Base-by-base conservation (phyloP, 768 basidiomycete species). In the Filobasidium floriforme region DNA sequence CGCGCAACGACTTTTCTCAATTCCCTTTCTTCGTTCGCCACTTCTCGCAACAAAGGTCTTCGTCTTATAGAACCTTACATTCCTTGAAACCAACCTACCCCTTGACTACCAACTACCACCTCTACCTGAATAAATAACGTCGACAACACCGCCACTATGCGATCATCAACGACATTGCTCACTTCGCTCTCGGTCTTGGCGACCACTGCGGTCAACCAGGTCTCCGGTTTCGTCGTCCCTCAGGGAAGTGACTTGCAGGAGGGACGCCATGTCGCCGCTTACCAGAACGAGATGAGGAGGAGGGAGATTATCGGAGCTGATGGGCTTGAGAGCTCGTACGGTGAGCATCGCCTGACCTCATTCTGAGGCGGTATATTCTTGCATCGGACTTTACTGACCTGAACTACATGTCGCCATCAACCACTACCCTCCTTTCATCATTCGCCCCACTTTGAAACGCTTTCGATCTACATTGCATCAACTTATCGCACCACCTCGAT, bases 271-370 rank as follows among this genome's bases (percentile, higher is more conserved):
- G 46, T 49, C 5, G 46, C 46, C 22, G 46, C 46, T 14, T 57
- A 57, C 29, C 54, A 57, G 26, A 57, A 57, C 54, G 24, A 57
- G 54, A 57, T 57, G 54, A 57, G 54, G 54, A 66, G 49, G 59
- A 43, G 65, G 10, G 65, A 59, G 29, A 66, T 66, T 60, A 55
- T 66, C 49, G 26, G 51, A n/a, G 51, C 60, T 1, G 41, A 28
- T 9, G 54, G 59, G 18, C 24, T 65, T 24, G 60, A 65, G 22
- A 24, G 41, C 11, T 46, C 41, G 26, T 65, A 65, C 60, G 64
- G 64, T 46, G 26, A 65, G 64, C 60, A 37, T 37, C 32, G 9
- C 55, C 63, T 51, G 12, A 51, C 19, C 24, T 59, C 28, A n/a
- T 59, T n/a, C 18, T 37, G 32, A 9, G 32, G 3, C 9, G 32